Base-by-base conservation (phyloP, 345 rosid genomes). In the Psidium guajava region DNA sequence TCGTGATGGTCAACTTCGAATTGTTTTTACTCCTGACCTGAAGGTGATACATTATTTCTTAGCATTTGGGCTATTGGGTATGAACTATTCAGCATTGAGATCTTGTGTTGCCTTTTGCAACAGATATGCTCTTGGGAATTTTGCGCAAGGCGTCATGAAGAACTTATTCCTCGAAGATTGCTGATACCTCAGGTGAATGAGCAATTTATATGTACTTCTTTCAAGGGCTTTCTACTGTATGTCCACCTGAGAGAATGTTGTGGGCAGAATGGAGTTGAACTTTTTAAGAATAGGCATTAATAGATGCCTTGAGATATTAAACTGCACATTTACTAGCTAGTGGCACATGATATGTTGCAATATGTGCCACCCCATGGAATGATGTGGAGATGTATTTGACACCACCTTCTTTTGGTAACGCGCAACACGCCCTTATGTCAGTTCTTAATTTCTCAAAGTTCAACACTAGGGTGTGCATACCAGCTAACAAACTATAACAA, bases 41-140 rank as follows among this genome's bases (percentile, higher is more conserved):
- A 91, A 91, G 92, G 93, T 91, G 27, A n/a, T 54, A 24, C 75
- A 58, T 53, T 53, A 64, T 6, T 47, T 44, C n/a, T 52, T 24
- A 61, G 28, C 24, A 16, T 36, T 58, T 9, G n/a, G 25, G 9
- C 32, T 75, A 44, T 27, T 77, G 12, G 83, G 50, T 83, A 28
- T 61, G 74, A 85, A 53, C 73, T 83, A 77, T 82, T 50, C 21
- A 40, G 22, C 42, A 57, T 8, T 73, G 77, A 69, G 15, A 74
- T 83, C 87, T n/a, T 73, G 40, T 75, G 15, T 47, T 88, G 58
- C 24, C 50, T 54, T 32, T 87, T 69, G 61, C 83, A 25, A 53
- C 87, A 92, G 94, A 90, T 93, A 88, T 88, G 90, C 51, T 90
- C 93, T 73, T 93, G 93, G 95, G 92, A 90, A 75, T 93, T 93